phyloP scores from a whole-genome alignment of 1,284 basidiomycete species.

The Sanghuangporus sanghuang region DNA sequence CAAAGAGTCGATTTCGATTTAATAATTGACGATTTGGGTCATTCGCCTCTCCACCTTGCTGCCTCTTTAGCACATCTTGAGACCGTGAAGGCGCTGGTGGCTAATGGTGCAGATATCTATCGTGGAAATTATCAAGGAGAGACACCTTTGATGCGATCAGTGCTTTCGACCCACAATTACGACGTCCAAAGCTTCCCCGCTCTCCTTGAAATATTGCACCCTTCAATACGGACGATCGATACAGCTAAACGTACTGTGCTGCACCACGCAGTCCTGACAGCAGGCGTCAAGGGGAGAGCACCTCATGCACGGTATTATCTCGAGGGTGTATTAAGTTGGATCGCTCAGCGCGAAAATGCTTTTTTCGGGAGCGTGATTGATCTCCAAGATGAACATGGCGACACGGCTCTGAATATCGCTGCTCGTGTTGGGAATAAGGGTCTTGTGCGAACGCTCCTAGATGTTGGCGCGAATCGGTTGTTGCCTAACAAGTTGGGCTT shows the following conservation, averaged over 20 bases:
- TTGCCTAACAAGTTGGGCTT: conserved; percentile 94
- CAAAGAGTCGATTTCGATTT: conserved; percentile 62
- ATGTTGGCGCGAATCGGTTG: conserved; percentile 90
- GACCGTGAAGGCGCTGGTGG: conserved; percentile 64
- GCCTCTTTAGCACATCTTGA: conserved; percentile 76
- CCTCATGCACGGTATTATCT: conserved; percentile 88
- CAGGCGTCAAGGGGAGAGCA: conserved; percentile 86
- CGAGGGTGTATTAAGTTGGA: conserved; percentile 83
- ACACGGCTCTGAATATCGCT: conserved; percentile 94
- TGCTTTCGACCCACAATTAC: conserved; percentile 84
- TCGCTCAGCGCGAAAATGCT: conserved; percentile 65
- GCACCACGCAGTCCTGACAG: conserved; percentile 92
- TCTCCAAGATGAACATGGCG: conserved; percentile 93
- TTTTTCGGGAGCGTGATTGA: conserved; percentile 83
- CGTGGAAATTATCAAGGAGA: conserved; percentile 93
- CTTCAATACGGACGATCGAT: conserved; percentile 87
- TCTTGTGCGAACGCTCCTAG: conserved; percentile 83
- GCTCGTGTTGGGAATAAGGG: conserved; percentile 90
- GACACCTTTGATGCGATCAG: conserved; percentile 90
- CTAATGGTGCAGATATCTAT: conserved; percentile 77
- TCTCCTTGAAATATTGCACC: conserved; percentile 60
- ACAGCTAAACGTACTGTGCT: conserved; percentile 84
- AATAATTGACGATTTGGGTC: conserved; percentile 90
- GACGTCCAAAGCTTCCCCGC: conserved; percentile 74
- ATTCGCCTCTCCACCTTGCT: conserved; percentile 93